Conservation (phyloP, 2,329 filamentous ascomycete species). For the Aspergillus tamarii region DNA sequence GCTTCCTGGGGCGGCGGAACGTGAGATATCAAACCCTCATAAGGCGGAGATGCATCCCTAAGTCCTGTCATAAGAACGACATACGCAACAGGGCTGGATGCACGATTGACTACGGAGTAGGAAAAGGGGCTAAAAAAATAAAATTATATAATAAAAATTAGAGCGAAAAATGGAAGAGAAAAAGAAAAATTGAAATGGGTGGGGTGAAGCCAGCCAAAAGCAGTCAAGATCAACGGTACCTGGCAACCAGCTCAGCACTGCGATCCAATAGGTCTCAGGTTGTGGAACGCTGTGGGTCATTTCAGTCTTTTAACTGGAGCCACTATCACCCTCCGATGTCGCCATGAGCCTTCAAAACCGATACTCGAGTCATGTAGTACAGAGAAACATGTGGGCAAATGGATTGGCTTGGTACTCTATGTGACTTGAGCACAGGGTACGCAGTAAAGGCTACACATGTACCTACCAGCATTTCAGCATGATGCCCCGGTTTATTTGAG, state of each 20-base stretch:
- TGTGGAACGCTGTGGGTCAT: not conserved
- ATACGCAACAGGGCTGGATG: too few species aligned
- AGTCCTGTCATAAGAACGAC: not conserved
- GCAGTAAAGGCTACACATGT: too few species aligned
- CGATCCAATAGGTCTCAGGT: not conserved
- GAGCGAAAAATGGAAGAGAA: not conserved
- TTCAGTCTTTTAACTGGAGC: too few species aligned
- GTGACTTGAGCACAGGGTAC: not conserved
- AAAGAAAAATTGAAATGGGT: not conserved
- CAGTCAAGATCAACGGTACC: not conserved
- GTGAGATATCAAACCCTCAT: not conserved
- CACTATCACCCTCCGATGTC: not conserved
- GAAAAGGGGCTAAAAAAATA: not conserved
- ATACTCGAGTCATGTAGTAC: not conserved
- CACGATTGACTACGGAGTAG: not conserved
- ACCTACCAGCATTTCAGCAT: not conserved
- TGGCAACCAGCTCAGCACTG: not conserved
- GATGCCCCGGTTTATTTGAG: too few species aligned
- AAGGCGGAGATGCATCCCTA: too few species aligned
- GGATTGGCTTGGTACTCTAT: not conserved
- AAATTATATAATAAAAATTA: not conserved
- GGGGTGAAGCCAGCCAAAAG: not conserved
- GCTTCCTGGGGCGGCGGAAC: too few species aligned
- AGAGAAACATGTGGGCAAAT: not conserved
- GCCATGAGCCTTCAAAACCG: too few species aligned